Percentiles rank a stretch among this genome's conserved stretches.
These are phyloP conservation scores for Astrothelium macrocarpum DNA, from an alignment of 495 filamentous ascomycete species.

Conservation along the genomic window DNA sequence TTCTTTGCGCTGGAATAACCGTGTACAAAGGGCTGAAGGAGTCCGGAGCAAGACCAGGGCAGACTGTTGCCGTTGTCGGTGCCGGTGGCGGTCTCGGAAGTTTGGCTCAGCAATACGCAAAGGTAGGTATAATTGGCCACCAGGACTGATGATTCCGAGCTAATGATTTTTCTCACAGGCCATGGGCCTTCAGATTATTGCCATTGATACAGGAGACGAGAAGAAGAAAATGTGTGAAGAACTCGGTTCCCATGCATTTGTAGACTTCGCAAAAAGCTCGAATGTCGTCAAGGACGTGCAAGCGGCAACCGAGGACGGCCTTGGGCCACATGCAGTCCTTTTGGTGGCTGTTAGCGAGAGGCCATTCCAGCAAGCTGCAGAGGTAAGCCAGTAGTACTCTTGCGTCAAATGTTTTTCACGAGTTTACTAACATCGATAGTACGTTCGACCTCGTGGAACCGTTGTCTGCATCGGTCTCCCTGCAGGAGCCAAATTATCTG, in stretches of 20 bases:
- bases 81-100: constrained; percentile 80
- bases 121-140: constrained; percentile 15
- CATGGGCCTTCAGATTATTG: constrained; percentile 72
- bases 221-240: constrained; percentile 58
- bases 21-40: constrained; percentile 92
- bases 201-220: constrained; percentile 71
- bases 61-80: constrained; percentile 78
- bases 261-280: constrained; percentile 65
- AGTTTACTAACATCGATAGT: constrained; percentile 31
- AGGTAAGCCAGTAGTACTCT: constrained; percentile 23
- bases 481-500: constrained; percentile 63
- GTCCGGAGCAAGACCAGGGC: constrained; percentile 59
- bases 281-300: constrained; percentile 80
- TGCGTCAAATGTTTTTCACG: not conserved
- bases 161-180: constrained; percentile 32
- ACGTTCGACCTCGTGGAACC: constrained; percentile 67
- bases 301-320: constrained; percentile 61
- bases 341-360: constrained; percentile 76
- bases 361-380: constrained; percentile 87
- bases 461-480: constrained; percentile 83
- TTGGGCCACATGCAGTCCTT: constrained; percentile 81
- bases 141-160: not conserved
- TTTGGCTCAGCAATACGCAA: constrained; percentile 76
- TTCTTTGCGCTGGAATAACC: constrained; percentile 82
- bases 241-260: constrained; percentile 60